Evolutionary conservation across 2,329 filamentous ascomycete genomes (phyloP).

Genomic region (Stagonosporopsis rhizophila): DNA sequence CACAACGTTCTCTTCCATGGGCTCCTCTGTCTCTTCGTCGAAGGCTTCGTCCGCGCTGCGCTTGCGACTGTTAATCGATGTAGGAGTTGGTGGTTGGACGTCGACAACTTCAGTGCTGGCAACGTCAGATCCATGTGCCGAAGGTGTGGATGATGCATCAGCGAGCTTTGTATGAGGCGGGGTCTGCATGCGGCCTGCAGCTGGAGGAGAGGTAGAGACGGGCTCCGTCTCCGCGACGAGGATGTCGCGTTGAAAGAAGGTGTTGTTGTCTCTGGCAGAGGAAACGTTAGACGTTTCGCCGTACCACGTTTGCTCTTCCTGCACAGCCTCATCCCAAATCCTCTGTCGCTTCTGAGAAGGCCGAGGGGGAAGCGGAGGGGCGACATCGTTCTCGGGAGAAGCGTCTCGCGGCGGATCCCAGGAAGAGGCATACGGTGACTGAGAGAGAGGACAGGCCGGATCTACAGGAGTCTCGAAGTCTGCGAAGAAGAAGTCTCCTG

Average conservation of each 20-base stretch:
- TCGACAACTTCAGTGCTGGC: constrained; percentile 37
- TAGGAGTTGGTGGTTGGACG: constrained; percentile 40
- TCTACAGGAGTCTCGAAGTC: not conserved
- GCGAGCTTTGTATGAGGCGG: constrained; percentile 24
- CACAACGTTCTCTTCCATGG: not conserved
- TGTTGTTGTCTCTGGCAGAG: not conserved
- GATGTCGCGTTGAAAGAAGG: no score
- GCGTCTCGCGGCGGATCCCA: not conserved
- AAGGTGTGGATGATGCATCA: constrained; percentile 24
- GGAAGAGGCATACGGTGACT: not conserved
- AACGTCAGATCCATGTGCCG: constrained; percentile 35
- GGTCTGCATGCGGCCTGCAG: constrained; percentile 27
- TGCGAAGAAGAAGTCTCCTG: not conserved
- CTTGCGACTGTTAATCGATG: constrained; percentile 38
- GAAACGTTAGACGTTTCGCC: not conserved
- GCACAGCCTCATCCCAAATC: constrained; percentile 1
- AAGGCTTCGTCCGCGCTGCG: constrained; percentile 39
- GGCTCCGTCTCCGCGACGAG: not conserved
- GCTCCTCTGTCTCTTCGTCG: not conserved
- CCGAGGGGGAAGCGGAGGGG: constrained; percentile 29
- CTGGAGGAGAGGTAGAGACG: not conserved
- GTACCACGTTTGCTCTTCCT: not conserved
- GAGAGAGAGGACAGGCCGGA: not conserved
- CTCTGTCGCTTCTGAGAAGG: constrained; percentile 16
- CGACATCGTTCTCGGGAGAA: not conserved